Conservation (phyloP, 2,329 filamentous ascomycete species). For the Ophiostoma ulmi region DNA sequence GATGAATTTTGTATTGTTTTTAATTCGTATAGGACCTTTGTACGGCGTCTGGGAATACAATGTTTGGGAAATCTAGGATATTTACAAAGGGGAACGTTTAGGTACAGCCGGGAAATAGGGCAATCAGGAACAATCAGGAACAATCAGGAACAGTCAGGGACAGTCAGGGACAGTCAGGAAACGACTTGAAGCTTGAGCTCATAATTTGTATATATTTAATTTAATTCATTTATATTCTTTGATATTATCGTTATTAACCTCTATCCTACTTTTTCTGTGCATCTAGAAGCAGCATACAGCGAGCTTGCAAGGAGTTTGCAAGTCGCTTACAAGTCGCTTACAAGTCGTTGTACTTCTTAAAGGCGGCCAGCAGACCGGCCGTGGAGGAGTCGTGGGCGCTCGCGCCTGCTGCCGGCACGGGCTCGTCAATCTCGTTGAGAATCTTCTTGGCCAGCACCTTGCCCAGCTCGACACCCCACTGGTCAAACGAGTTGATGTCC, state of each 20-base stretch:
- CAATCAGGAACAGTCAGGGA: no score
- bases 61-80: no score
- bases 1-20: neutral
- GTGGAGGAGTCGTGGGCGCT: conserved; percentile 80
- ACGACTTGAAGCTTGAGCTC: no score
- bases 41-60: neutral
- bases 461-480: conserved; percentile 98
- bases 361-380: conserved; percentile 80
- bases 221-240: neutral
- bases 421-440: conserved; percentile 73
- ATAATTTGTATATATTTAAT: neutral
- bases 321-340: conserved; percentile 32
- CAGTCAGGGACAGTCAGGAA: no score
- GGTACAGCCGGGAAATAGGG: no score
- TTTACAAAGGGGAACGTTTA: no score
- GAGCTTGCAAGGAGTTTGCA: no score
- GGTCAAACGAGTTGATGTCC: conserved; percentile 99
- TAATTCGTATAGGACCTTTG: neutral
- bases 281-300: neutral
- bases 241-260: neutral
- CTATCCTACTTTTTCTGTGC: neutral
- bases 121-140: no score
- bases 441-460: conserved; percentile 95
- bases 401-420: conserved; percentile 51
- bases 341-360: conserved; percentile 67